phyloP scores from a whole-genome alignment of 192 early-diverging fungal species.

The Spinellus fusiger region DNA sequence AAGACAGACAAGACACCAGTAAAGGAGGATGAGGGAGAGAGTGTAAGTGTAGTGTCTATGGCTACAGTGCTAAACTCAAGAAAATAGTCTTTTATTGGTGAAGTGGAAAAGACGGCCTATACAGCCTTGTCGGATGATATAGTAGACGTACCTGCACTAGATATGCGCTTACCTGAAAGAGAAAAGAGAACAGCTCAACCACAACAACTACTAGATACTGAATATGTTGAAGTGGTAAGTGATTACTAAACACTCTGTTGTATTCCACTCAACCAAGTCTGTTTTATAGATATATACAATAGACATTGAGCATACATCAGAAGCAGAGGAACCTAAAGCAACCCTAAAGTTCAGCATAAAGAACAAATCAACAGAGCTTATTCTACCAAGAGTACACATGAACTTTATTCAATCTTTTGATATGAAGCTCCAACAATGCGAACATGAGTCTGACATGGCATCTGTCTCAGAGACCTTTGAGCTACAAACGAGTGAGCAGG shows the following conservation, averaged over 20 bases:
- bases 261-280: neutral
- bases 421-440: constrained; percentile 3
- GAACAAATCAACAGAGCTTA: constrained; percentile 4
- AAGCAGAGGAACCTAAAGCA: neutral
- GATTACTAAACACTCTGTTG: neutral
- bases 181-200: neutral
- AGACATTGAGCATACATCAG: constrained; percentile 25
- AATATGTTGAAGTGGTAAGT: neutral
- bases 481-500: constrained; percentile 20
- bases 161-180: too few species aligned
- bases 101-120: neutral
- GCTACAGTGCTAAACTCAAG: neutral
- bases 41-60: too few species aligned
- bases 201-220: neutral
- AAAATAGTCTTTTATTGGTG: neutral
- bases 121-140: neutral
- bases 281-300: neutral
- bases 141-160: neutral
- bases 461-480: constrained; percentile 21
- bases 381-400: constrained; percentile 18
- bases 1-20: neutral
- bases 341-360: constrained; percentile 12
- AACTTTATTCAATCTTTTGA: constrained; percentile 26
- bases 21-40: too few species aligned
- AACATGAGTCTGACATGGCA: constrained; percentile 4